A percentile compares a stretch with the other conserved stretches of the same genome.
Evolutionary conservation across 2,329 filamentous ascomycete species (phyloP).

Genomic region (Talaromyces pinophilus): DNA sequence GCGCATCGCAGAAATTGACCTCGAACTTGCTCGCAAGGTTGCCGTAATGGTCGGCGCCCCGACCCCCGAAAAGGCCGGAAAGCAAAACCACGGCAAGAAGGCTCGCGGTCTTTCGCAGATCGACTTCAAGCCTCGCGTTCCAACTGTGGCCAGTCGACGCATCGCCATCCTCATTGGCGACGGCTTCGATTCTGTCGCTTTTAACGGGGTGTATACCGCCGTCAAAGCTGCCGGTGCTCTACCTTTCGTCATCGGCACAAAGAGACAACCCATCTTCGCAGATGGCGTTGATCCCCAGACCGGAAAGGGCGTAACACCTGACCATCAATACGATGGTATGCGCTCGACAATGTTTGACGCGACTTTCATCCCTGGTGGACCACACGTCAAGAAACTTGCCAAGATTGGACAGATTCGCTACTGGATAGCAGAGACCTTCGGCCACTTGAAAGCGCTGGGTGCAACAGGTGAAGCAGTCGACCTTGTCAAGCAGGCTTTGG

Average conservation of each 20-base stretch:
- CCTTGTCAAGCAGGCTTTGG: slow-evolving; percentile 56
- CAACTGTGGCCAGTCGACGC: slow-evolving; percentile 69
- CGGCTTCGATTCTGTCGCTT: slow-evolving; percentile 56
- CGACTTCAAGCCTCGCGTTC: slow-evolving; percentile 63
- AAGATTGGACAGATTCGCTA: slow-evolving; percentile 72
- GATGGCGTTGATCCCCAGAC: slow-evolving; percentile 52
- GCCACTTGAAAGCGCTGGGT: slow-evolving; percentile 76
- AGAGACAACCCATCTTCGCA: slow-evolving; percentile 66
- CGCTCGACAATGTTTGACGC: slow-evolving; percentile 77
- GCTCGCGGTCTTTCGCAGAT: slow-evolving; percentile 70
- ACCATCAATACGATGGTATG: slow-evolving; percentile 78
- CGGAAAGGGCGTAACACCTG: slow-evolving; percentile 54
- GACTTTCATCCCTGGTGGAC: slow-evolving; percentile 69
- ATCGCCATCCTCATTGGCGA: slow-evolving; percentile 56
- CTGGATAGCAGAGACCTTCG: slow-evolving; percentile 78
- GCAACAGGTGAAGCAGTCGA: slow-evolving; percentile 71
- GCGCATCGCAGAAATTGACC: slow-evolving; percentile 71
- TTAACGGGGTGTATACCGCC: slow-evolving; percentile 64
- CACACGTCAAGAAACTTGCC: slow-evolving; percentile 60
- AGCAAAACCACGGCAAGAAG: slow-evolving; percentile 66
- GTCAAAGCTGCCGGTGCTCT: slow-evolving; percentile 64
- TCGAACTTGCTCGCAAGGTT: slow-evolving; percentile 67
- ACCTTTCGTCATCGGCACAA: slow-evolving; percentile 69
- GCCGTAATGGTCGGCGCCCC: slow-evolving; percentile 67
- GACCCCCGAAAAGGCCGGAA: slow-evolving; percentile 55